Evolutionary conservation across 164 flowering plant genomes (phyloP).

Genomic region (Dillenia turbinata): DNA sequence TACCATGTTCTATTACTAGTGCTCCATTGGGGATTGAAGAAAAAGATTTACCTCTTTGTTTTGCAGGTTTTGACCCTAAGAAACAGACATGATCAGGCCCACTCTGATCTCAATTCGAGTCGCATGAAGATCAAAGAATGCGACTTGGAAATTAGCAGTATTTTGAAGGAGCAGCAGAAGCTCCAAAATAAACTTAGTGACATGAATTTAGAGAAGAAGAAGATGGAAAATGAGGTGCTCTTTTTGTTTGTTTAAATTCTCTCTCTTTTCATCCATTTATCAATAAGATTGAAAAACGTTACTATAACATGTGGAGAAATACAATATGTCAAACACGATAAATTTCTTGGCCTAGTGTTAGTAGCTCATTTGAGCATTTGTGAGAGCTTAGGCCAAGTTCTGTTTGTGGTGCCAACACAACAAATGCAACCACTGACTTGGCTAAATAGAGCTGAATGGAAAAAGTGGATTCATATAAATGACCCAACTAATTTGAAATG

Average conservation of each 20-base stretch:
- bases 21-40: background rate
- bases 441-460: no score
- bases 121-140: slow-evolving; percentile 83
- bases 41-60: background rate
- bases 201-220: slow-evolving; percentile 75
- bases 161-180: slow-evolving; percentile 74
- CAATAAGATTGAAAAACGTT: no score
- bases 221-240: slow-evolving; percentile 88
- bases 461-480: no score
- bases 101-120: slow-evolving; percentile 50
- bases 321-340: no score
- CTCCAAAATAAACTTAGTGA: slow-evolving; percentile 71
- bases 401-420: no score
- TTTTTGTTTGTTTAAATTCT: slow-evolving; percentile 4
- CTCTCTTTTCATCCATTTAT: no score
- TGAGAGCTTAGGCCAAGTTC: no score
- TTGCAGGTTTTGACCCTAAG: slow-evolving; percentile 57
- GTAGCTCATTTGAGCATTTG: background rate
- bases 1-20: background rate
- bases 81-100: slow-evolving; percentile 49
- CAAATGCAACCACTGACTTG: no score
- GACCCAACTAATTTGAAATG: no score
- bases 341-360: background rate
- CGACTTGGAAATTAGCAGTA: slow-evolving; percentile 69
- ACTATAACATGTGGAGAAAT: no score